Evolutionary conservation across 2,329 filamentous ascomycete genomes (phyloP), one percentile per base, ranked within the genome.

Genomic region (Epicoccum nigrum): DNA sequence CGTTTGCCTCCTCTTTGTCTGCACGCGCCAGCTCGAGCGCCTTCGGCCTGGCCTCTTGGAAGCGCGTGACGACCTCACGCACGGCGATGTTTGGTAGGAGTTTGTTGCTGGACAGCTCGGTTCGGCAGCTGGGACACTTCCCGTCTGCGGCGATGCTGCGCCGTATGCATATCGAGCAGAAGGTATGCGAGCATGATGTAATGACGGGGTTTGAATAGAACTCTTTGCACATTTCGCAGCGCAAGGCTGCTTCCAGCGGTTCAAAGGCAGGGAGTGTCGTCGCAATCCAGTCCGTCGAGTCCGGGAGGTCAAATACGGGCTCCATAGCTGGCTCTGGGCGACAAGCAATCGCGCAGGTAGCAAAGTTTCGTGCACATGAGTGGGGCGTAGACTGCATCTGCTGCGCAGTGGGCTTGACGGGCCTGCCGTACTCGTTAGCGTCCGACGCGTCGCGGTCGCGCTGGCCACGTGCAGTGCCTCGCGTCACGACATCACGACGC

Each of bases 201-300:
- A 97, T 87, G 84, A 99, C 94, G 0, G 94, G 94, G 42, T 92
- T 96, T 55, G 86, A 86, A 77, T 90, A 97, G 75, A 97, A 96
- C 73, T 99, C 95, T 72, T 97, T 97, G 83, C 94, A 99, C 54
- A 99, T 89, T 74, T 97, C 90, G 75, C 94, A 99, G 63, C 94
- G 90, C 16, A 99, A 81, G 3, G 92, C 86, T 54, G 88, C 86
- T 68, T 99, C 94, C 56, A 99, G 84, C 12, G 83, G 77, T 39
- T 85, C 80, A 46, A 95, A 82, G 12, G 78, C 77, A 13, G 84
- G 76, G 1, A 95, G 78, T 2, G 86, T 82, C 11, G 90, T 95
- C 9, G 78, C 67, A 5, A 92, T 79, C 90, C 90, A 95, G 77
- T 95, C 90, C 45, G 90, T 92, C n/a, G 89, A 87, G 75, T 94